phyloP scores from a whole-genome alignment of 2,329 filamentous ascomycete species.

The Fusarium secorum region DNA sequence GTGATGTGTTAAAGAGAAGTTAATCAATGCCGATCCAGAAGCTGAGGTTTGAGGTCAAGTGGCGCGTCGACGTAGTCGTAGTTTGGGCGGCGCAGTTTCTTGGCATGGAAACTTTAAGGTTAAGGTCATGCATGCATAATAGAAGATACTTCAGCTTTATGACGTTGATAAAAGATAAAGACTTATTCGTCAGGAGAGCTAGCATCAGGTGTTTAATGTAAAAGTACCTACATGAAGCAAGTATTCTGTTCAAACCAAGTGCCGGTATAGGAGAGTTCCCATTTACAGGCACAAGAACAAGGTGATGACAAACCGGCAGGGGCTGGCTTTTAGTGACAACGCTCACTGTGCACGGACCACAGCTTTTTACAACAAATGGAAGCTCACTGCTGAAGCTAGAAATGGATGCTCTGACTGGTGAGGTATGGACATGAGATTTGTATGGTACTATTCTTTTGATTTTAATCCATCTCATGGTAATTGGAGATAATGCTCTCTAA shows the following conservation, averaged over 20 bases:
- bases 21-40: background rate
- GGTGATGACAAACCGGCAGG: constrained; percentile 29
- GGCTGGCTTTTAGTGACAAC: constrained; percentile 13
- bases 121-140: constrained; percentile 2
- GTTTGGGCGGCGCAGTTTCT: constrained; percentile 33
- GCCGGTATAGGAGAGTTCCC: background rate
- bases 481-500: fast-evolving
- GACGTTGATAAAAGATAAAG: background rate
- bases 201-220: background rate
- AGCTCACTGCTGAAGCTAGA: background rate
- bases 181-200: too few species aligned
- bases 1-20: constrained; percentile 6
- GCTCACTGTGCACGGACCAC: constrained; percentile 22
- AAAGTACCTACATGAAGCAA: background rate
- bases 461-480: background rate
- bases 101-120: constrained; percentile 23
- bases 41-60: constrained; percentile 2
- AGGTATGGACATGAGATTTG: background rate
- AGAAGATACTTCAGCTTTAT: background rate
- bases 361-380: constrained; percentile 6
- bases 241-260: background rate
- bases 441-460: background rate
- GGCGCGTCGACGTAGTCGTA: constrained; percentile 27
- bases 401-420: background rate
- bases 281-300: constrained; percentile 12